Conservation (phyloP, 805 yeast species). For the Candida nanaspora region DNA sequence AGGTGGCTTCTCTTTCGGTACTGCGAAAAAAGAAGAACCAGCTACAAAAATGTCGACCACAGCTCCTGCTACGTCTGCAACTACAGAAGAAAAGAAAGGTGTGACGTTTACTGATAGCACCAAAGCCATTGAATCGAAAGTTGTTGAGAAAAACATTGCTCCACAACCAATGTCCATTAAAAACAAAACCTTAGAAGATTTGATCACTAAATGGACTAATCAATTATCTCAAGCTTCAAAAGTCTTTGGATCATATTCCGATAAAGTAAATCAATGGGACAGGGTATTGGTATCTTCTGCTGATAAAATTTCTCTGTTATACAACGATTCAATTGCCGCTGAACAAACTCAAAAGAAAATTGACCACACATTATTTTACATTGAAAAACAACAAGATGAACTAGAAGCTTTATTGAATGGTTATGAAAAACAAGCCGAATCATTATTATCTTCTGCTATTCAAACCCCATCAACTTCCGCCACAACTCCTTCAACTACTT, state of each 20-base stretch:
- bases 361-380: slow-evolving; percentile 80
- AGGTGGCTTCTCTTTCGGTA: slow-evolving; percentile 2
- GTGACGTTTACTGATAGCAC: not conserved
- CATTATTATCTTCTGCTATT: slow-evolving; percentile 28
- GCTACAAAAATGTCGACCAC: too few species aligned
- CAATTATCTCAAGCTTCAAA: slow-evolving; percentile 69
- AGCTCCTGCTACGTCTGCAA: not conserved
- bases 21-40: too few species aligned
- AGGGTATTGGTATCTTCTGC: slow-evolving; percentile 76
- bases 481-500: not conserved
- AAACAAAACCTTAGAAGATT: slow-evolving; percentile 88
- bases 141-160: slow-evolving; percentile 38
- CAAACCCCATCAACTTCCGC: slow-evolving; percentile 1
- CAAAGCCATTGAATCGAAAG: not conserved
- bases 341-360: slow-evolving; percentile 80
- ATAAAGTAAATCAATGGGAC: slow-evolving; percentile 81
- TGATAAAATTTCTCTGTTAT: slow-evolving; percentile 71
- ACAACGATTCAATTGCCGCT: slow-evolving; percentile 71
- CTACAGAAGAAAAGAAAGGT: slow-evolving; percentile 4
- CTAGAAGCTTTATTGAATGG: slow-evolving; percentile 73
- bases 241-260: slow-evolving; percentile 69
- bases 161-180: slow-evolving; percentile 72
- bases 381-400: slow-evolving; percentile 90
- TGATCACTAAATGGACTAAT: slow-evolving; percentile 88
- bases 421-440: slow-evolving; percentile 70